These are phyloP conservation scores for Candida stauntonica DNA, from an alignment of 805 yeast genomes.

Conservation along the genomic window DNA sequence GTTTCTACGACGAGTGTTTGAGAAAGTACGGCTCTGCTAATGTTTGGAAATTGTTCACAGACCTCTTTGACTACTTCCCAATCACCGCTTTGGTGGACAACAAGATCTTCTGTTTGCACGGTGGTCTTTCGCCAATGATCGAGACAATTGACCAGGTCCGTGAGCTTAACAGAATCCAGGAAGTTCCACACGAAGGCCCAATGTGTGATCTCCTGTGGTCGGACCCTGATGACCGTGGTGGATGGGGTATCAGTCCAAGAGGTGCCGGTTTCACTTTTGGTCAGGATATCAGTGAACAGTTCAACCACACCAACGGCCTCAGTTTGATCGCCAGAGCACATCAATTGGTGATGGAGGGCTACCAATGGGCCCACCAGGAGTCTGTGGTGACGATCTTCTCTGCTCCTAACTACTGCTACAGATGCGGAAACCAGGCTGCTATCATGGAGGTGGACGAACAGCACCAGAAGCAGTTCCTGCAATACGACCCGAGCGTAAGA, in stretches of 20 bases:
- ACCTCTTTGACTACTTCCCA: conserved; percentile 88
- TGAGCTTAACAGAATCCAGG: conserved; percentile 86
- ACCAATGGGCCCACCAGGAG: conserved; percentile 91
- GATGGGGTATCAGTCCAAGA: conserved; percentile 97
- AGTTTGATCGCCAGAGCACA: conserved; percentile 90
- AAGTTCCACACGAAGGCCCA: conserved; percentile 96
- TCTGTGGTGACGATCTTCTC: conserved; percentile 89
- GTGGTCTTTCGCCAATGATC: conserved; percentile 93
- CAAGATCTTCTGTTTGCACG: conserved; percentile 88
- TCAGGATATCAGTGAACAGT: conserved; percentile 89
- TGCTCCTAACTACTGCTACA: conserved; percentile 95
- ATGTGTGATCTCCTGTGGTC: conserved; percentile 97
- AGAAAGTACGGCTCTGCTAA: conserved; percentile 89
- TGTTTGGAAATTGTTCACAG: conserved; percentile 91
- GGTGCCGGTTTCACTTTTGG: conserved; percentile 99
- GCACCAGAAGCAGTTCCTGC: conserved; percentile 85
- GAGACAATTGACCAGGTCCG: conserved; percentile 91
- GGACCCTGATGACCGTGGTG: conserved; percentile 96
- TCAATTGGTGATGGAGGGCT: conserved; percentile 97
- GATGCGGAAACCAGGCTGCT: conserved; percentile 98
- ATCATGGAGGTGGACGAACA: conserved; percentile 97
- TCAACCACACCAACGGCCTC: conserved; percentile 85
- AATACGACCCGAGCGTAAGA: conserved; percentile 94
- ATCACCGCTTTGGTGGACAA: conserved; percentile 90
- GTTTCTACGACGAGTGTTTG: conserved; percentile 92